phyloP scores from a whole-genome alignment of 768 basidiomycete species.

The Podaxis sp. region DNA sequence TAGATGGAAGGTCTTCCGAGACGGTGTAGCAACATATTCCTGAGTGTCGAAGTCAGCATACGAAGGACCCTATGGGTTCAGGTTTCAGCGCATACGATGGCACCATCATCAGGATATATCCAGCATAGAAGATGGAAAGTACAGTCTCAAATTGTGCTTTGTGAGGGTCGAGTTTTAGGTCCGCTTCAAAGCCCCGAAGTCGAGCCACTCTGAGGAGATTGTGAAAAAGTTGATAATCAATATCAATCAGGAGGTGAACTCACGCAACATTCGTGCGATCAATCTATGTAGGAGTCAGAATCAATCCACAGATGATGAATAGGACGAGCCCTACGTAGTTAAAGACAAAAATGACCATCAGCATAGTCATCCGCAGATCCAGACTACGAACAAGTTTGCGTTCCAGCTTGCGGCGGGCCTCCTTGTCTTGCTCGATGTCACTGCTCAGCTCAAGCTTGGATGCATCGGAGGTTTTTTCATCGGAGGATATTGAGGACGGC shows the following conservation, averaged over 20 bases:
- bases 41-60: slow-evolving; percentile 18
- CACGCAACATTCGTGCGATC: slow-evolving; percentile 58
- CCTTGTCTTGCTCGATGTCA: neutral
- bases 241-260: slow-evolving; percentile 16
- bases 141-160: slow-evolving; percentile 43
- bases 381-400: slow-evolving; percentile 31
- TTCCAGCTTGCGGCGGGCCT: slow-evolving; percentile 16
- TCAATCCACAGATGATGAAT: neutral
- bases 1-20: slow-evolving; percentile 55
- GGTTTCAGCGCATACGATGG: slow-evolving; percentile 25
- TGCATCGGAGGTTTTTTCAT: neutral
- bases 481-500: slow-evolving; percentile 7
- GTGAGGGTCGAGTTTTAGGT: slow-evolving; percentile 44
- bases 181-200: slow-evolving; percentile 49
- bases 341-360: slow-evolving; percentile 24
- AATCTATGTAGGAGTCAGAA: slow-evolving; percentile 31
- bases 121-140: slow-evolving; percentile 47
- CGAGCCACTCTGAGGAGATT: slow-evolving; percentile 45
- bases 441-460: neutral
- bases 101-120: slow-evolving; percentile 27
- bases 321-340: slow-evolving; percentile 21
- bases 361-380: slow-evolving; percentile 35
- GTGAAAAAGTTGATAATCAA: neutral
- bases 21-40: slow-evolving; percentile 58
- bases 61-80: slow-evolving; percentile 21